phyloP scores from a whole-genome alignment of 225 moss, liverwort and hornwort genomes.

The Neckera pumila region DNA sequence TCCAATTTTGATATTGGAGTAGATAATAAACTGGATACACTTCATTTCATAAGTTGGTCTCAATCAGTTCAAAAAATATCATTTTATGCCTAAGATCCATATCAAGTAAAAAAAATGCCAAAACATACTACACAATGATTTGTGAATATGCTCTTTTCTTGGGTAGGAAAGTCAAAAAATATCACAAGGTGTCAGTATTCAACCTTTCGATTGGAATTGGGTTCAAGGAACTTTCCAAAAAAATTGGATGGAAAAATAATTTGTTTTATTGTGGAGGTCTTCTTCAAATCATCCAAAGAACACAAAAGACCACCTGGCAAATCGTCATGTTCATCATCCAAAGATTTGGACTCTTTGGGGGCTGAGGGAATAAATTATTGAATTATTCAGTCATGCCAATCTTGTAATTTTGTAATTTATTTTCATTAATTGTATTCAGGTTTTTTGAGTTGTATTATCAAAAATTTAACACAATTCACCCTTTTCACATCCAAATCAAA shows the following conservation, averaged over 20 bases:
- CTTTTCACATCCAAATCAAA: neutral
- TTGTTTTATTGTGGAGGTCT: accelerated
- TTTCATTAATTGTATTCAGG: neutral
- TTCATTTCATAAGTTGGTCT: neutral
- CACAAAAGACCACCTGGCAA: neutral
- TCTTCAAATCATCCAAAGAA: neutral
- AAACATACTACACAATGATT: accelerated
- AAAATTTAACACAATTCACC: neutral
- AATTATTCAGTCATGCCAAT: neutral
- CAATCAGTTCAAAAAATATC: neutral
- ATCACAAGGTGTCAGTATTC: neutral
- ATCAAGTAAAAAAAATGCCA: neutral
- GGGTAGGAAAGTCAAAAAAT: neutral
- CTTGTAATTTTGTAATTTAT: neutral
- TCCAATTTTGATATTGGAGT: neutral
- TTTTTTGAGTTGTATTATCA: neutral
- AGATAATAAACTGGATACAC: neutral
- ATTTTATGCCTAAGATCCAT: neutral
- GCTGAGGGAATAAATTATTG: neutral
- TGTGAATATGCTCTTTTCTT: accelerated
- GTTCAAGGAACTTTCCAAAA: accelerated
- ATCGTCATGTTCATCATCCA: neutral
- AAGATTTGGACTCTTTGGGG: neutral
- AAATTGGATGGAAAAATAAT: neutral
- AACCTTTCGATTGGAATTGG: neutral